Percentiles rank a stretch among this genome's conserved stretches.
phyloP scores from a whole-genome alignment of 2,329 filamentous ascomycete genomes.

The Ampelomyces quisqualis region DNA sequence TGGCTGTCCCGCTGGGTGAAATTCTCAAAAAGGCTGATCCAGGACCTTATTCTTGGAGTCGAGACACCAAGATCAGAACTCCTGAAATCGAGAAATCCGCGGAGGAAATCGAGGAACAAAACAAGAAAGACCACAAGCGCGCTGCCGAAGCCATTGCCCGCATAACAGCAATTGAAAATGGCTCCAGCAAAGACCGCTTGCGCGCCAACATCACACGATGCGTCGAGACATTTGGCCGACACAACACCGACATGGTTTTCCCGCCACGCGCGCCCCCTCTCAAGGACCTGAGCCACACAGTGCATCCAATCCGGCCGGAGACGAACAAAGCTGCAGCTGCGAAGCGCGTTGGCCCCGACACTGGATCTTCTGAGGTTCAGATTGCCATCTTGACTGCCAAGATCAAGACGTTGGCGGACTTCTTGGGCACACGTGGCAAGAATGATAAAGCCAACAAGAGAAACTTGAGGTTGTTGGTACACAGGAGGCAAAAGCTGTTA shows the following conservation, averaged over 20 bases:
- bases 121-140: constrained; percentile 56
- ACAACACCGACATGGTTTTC: constrained; percentile 76
- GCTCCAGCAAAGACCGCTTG: constrained; percentile 73
- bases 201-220: constrained; percentile 83
- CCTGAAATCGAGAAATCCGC: constrained; percentile 10
- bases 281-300: constrained; percentile 48
- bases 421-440: constrained; percentile 68
- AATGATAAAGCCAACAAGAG: constrained; percentile 95
- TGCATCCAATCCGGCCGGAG: constrained; percentile 47
- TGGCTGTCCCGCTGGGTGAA: constrained; percentile 59
- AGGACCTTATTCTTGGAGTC: constrained; percentile 11
- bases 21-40: constrained; percentile 4
- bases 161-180: constrained; percentile 76
- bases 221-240: constrained; percentile 83
- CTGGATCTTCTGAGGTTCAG: constrained; percentile 95
- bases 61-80: constrained; percentile 4
- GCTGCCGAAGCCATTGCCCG: constrained; percentile 75
- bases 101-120: constrained; percentile 27
- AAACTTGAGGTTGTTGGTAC: constrained; percentile 80
- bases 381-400: constrained; percentile 93
- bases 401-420: constrained; percentile 77
- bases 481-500: constrained; percentile 84
- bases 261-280: constrained; percentile 58
- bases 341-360: constrained; percentile 82
- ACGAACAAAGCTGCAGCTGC: constrained; percentile 30